Evolutionary conservation across 495 filamentous ascomycete species (phyloP), one percentile per base, ranked within the genome.

Genomic region (Lepraria neglecta): DNA sequence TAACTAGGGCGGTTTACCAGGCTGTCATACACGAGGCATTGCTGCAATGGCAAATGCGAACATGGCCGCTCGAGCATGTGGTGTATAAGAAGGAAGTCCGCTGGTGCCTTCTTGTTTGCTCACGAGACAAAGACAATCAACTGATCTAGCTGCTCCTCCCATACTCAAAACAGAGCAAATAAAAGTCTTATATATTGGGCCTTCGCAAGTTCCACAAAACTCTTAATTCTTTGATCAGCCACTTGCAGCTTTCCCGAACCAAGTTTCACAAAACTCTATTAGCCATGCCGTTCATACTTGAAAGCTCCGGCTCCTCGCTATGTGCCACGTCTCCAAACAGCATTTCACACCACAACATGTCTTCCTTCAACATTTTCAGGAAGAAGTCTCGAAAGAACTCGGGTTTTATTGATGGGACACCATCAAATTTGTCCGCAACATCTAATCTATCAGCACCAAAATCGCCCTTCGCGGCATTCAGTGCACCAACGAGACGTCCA

Each of bases 221-320:
- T n/a, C 10, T 38, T 11, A 54, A 11, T n/a, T 28, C 24, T 51
- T 14, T 24, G 15, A 1, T 33, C 27, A n/a, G 12, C 35, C 51
- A 54, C 28, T n/a, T 35, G 51, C 24, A 4, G 3, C 51, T 38
- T 19, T 7, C 17, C 15, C 27, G n/a, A 17, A 9, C 30, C 19
- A n/a, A 19, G 15, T 54, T 19, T 31, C 28, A 31, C 7, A 27
- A 31, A 38, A 21, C 17, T 21, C 19, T 4, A 54, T 30, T 4
- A 27, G 31, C 51, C 12, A 66, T 66, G 64, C 64, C 64, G 7
- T 66, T 63, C 33, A 56, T 66, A 0, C 30, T 63, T 19, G 60
- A 63, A 52, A 60, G 17, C 27, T 27, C 63, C 7, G 27, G 21
- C 24, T 19, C 58, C n/a, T 46, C 58, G 24, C 45, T 52, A 35